Base-by-base conservation (phyloP, 1,284 basidiomycete genomes). In the Ceratobasidium sp. region DNA sequence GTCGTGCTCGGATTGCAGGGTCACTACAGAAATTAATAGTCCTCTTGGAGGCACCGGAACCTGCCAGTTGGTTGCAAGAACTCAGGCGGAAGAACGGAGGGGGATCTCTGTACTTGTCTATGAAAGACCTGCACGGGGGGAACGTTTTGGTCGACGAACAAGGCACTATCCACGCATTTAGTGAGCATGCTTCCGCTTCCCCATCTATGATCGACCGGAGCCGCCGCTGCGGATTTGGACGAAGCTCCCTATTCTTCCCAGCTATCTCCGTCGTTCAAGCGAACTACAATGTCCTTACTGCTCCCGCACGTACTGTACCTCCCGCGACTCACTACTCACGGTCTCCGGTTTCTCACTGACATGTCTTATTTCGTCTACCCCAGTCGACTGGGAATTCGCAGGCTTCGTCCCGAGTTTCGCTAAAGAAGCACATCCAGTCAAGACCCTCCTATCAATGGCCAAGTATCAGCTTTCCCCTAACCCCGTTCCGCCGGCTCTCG, bases 311-410 rank as follows among this genome's bases (percentile, higher is more conserved):
- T n/a, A n/a, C n/a, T n/a, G n/a, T n/a, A n/a, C n/a, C n/a, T n/a
- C n/a, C n/a, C n/a, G n/a, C n/a, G n/a, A n/a, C n/a, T n/a, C n/a
- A n/a, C n/a, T n/a, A n/a, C n/a, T n/a, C n/a, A n/a, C n/a, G n/a
- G n/a, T n/a, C n/a, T n/a, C n/a, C n/a, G n/a, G n/a, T n/a, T n/a
- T n/a, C n/a, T n/a, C n/a, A n/a, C n/a, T n/a, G n/a, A 21, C n/a
- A 14, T n/a, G n/a, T 49, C 47, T 6, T 21, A 49, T 49, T 49
- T 18, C 43, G 18, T 44, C 18, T 18, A 49, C 54, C 38, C 4
- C 54, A 57, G 54, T 57, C 21, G 54, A 57, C 54, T 57, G 54
- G 54, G 54, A 57, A n/a, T 57, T 57, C 18, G 54, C 54, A 9
- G 54, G 54, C n/a, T 57, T 57, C 18, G 54, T 57, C 9, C 54